These are phyloP conservation scores for Quercus variabilis DNA, from an alignment of 306 rosid genomes.

Conservation along the genomic window DNA sequence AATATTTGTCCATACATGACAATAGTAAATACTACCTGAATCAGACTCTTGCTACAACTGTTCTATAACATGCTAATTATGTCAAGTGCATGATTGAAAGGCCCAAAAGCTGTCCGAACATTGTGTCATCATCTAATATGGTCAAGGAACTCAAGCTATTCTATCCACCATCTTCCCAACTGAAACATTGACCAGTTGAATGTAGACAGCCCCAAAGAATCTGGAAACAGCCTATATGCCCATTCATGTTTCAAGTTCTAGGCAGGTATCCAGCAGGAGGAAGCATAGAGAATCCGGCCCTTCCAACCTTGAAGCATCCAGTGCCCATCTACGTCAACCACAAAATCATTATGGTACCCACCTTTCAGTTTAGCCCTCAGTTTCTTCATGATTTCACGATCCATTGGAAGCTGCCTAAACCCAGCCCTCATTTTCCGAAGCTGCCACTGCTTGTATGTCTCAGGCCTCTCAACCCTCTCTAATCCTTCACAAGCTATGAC, in stretches of 20 bases:
- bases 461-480: slow-evolving; percentile 58
- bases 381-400: slow-evolving; percentile 35
- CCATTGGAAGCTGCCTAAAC: slow-evolving; percentile 49
- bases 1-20: background rate
- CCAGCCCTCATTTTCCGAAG: slow-evolving; percentile 48
- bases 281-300: slow-evolving; percentile 48
- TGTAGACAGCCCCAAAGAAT: background rate
- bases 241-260: slow-evolving; percentile 12
- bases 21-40: background rate
- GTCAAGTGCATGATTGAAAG: too few relatives aligned
- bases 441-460: slow-evolving; percentile 73
- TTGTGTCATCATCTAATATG: too few relatives aligned
- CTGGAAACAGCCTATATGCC: background rate
- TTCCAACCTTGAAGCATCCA: slow-evolving; percentile 82
- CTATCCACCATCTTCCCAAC: background rate
- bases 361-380: slow-evolving; percentile 29
- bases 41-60: background rate
- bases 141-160: background rate
- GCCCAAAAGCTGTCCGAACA: background rate
- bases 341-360: slow-evolving; percentile 46
- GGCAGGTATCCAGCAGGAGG: slow-evolving; percentile 60
- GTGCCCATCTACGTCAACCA: slow-evolving; percentile 53
- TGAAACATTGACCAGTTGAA: slow-evolving; percentile 11
- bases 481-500: slow-evolving; percentile 65
- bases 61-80: background rate